Percentiles rank a stretch among this genome's conserved stretches.
Conservation (phyloP, 305 asterid genomes). For the Withania somnifera region DNA sequence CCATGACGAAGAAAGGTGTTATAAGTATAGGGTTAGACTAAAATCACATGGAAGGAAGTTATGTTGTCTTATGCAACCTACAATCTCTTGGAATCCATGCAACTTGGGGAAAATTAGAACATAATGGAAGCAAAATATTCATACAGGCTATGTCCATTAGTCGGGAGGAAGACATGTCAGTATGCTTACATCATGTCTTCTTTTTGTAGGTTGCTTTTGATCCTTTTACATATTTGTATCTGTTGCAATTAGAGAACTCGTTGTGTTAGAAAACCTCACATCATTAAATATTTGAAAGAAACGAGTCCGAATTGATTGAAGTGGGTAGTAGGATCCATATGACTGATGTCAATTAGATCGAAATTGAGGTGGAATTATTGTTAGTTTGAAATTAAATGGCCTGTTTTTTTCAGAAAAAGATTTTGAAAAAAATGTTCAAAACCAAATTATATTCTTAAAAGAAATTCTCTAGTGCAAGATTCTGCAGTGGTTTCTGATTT, state of each 20-base stretch:
- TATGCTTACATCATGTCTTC: not conserved
- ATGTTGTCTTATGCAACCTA: not conserved
- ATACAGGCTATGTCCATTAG: not conserved
- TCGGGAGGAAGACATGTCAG: not conserved
- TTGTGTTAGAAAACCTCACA: not conserved
- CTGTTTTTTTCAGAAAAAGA: not conserved
- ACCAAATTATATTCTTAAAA: not conserved
- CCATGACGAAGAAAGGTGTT: not conserved
- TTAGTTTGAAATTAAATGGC: not conserved
- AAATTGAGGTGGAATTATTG: not conserved
- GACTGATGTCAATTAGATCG: not conserved
- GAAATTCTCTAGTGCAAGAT: not conserved
- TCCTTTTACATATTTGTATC: not conserved
- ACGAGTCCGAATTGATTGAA: not conserved
- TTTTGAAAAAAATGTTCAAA: not conserved
- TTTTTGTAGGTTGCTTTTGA: not conserved
- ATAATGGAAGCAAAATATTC: not conserved
- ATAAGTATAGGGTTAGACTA: not conserved
- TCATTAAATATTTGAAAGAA: not conserved
- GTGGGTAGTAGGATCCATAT: not conserved
- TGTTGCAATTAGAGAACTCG: not conserved
- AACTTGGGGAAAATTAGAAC: not conserved
- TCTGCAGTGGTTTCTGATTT: not conserved
- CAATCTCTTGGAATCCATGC: not conserved
- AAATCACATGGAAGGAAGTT: not conserved